These are phyloP conservation scores for Abelmoschus esculentus DNA, from an alignment of 345 rosid species.

Conservation along the genomic window DNA sequence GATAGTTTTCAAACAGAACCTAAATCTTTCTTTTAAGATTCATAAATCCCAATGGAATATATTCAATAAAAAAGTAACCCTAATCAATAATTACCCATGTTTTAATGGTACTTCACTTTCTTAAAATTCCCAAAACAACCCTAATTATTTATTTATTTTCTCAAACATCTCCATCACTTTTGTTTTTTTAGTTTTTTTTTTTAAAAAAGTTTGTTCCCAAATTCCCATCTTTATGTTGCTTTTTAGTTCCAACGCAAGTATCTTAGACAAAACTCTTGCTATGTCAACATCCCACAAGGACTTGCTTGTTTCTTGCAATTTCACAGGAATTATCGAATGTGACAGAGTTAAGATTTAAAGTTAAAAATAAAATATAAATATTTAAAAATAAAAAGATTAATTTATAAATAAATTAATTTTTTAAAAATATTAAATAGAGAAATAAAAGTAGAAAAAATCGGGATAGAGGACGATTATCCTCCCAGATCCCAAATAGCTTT, in stretches of 20 bases:
- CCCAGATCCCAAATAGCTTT: too few relatives aligned
- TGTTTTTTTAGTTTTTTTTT: not conserved
- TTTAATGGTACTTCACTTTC: not conserved
- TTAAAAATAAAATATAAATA: too few relatives aligned
- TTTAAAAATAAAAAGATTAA: too few relatives aligned
- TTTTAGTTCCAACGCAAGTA: conserved; percentile 22
- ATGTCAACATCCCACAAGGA: conserved; percentile 6
- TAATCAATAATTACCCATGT: not conserved
- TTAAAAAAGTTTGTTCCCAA: conserved; percentile 9
- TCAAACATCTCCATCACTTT: conserved; percentile 11
- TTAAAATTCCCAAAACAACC: not conserved
- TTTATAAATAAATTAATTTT: too few relatives aligned
- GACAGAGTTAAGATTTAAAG: too few relatives aligned
- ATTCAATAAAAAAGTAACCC: not conserved
- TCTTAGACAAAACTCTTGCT: conserved; percentile 13
- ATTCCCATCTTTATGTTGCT: conserved; percentile 12
- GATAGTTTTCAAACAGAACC: too few relatives aligned
- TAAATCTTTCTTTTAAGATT: not conserved
- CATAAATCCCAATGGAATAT: conserved; percentile 1
- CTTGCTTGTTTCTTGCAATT: not conserved
- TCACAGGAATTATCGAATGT: not conserved
- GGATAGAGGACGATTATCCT: too few relatives aligned
- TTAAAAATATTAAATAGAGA: too few relatives aligned
- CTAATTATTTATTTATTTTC: not conserved
- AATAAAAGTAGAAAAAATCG: too few relatives aligned